These are phyloP conservation scores for Chaetomium olivaceum DNA, from an alignment of 2,329 filamentous ascomycete genomes.

Conservation along the genomic window DNA sequence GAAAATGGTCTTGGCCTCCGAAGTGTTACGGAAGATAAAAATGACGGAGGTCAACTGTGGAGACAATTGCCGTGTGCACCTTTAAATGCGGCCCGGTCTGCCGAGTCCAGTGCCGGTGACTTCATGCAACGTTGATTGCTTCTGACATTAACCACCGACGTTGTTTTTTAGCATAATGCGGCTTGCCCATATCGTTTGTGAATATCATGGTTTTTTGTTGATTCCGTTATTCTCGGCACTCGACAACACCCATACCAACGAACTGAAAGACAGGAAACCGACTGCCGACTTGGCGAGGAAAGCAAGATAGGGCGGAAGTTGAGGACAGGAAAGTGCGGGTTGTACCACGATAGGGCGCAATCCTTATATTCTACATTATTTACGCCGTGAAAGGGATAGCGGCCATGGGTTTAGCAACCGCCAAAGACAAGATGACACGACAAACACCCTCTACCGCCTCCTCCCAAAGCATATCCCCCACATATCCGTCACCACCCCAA, in stretches of 20 bases:
- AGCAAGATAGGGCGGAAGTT: no score
- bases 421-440: neutral
- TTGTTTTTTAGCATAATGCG: no score
- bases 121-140: neutral
- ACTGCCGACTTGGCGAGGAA: no score
- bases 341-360: no score
- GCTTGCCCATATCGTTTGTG: no score
- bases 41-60: neutral
- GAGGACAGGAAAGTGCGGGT: no score
- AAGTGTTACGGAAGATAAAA: constrained; percentile 24
- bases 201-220: no score
- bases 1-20: constrained; percentile 23
- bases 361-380: neutral
- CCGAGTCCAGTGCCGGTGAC: neutral
- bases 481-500: constrained; percentile 40
- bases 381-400: neutral
- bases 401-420: neutral
- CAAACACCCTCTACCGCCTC: neutral
- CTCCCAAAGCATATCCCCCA: constrained; percentile 21
- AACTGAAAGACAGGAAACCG: no score
- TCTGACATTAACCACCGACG: neutral
- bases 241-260: no score
- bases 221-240: no score
- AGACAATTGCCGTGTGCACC: neutral
- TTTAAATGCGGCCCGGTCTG: neutral